Conservation (phyloP, 176 grass and related monocot species). For the Oryza australiensis region DNA sequence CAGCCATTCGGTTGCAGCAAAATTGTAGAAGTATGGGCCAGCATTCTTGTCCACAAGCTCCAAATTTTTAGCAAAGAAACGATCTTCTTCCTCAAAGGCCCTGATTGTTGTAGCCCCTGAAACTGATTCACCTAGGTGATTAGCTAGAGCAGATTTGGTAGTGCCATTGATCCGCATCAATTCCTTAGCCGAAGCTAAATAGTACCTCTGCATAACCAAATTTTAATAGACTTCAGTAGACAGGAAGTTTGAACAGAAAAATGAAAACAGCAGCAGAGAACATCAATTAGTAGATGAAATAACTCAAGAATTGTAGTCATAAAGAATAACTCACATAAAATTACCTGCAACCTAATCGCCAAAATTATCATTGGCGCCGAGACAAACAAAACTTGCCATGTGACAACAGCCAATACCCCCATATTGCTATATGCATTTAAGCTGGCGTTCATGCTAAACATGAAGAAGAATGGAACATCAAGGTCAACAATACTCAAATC, state of each 20-base stretch:
- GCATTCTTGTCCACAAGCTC: conserved; percentile 83
- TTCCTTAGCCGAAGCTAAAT: conserved; percentile 83
- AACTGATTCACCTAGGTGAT: conserved; percentile 93
- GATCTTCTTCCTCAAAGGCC: conserved; percentile 78
- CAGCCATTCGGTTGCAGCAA: conserved; percentile 82
- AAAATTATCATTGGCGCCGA: conserved; percentile 64
- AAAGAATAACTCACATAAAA: not conserved
- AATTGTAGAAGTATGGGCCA: conserved; percentile 78
- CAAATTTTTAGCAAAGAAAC: conserved; percentile 80
- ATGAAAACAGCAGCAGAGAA: conserved; percentile 22
- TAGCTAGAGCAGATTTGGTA: conserved; percentile 82
- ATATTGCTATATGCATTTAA: conserved; percentile 77
- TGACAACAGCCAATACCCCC: conserved; percentile 82
- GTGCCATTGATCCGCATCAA: conserved; percentile 97
- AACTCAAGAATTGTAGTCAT: not conserved
- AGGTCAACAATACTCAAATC: conserved; percentile 88
- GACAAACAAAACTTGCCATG: conserved; percentile 92
- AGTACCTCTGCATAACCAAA: conserved; percentile 70
- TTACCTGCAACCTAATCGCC: conserved; percentile 77
- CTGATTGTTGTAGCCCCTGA: conserved; percentile 76
- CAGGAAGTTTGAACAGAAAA: not conserved
- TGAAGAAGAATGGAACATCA: conserved; percentile 79
- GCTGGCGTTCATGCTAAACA: conserved; percentile 52
- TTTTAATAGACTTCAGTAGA: conserved; percentile 15
- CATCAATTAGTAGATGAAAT: conserved; percentile 8